A percentile compares a stretch with the other conserved stretches of the same genome.
Conservation (phyloP, 2,329 filamentous ascomycete species). For the Arthrobotrys megalospora region DNA sequence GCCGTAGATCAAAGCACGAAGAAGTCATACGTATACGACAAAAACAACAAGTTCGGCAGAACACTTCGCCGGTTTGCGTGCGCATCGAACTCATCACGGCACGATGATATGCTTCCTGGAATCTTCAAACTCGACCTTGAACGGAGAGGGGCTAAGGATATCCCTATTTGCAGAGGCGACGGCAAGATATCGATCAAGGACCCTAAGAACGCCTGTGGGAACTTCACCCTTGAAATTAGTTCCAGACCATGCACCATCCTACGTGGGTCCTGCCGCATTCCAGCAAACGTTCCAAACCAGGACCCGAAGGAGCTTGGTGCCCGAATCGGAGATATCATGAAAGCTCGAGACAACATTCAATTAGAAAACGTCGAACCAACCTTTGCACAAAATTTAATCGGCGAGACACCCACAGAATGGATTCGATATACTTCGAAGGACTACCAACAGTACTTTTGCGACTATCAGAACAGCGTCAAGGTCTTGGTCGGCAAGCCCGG, state of each 20-base stretch:
- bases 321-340: not conserved
- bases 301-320: not conserved
- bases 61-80: not conserved
- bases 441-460: conserved; percentile 2
- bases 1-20: not conserved
- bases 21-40: too few relatives aligned
- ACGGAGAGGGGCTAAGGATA: not conserved
- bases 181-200: not conserved
- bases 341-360: not conserved
- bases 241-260: not conserved
- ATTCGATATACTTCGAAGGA: not conserved
- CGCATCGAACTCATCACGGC: not conserved
- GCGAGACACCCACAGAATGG: not conserved
- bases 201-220: not conserved
- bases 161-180: not conserved
- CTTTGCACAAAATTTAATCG: not conserved
- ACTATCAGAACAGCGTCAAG: not conserved
- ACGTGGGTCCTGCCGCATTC: not conserved
- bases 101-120: not conserved
- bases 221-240: conserved; percentile 2
- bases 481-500: not conserved
- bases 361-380: not conserved
- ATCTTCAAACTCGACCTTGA: not conserved
- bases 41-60: not conserved
- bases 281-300: not conserved